Conservation (phyloP, 1,139 yeast species). For the Diutina pseudorugosa region DNA sequence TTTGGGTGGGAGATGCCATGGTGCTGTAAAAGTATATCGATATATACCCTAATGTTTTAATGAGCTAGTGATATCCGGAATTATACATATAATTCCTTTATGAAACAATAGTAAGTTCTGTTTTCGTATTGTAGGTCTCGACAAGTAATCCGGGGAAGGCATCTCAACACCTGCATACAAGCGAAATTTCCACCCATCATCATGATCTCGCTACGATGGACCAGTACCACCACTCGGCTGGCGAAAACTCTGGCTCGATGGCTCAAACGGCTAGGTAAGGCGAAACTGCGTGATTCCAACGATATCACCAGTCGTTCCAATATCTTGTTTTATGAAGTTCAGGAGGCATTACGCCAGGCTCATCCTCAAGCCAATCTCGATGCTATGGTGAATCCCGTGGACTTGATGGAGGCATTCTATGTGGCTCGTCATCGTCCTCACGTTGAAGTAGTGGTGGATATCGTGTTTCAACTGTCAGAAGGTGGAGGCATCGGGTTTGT, state of each 20-base stretch:
- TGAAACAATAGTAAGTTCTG: too few relatives aligned
- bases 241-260: neutral
- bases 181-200: neutral
- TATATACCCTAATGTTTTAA: too few relatives aligned
- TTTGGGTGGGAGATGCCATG: neutral
- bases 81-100: too few relatives aligned
- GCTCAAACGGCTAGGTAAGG: neutral
- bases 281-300: slow-evolving; percentile 7
- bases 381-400: slow-evolving; percentile 13
- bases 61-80: too few relatives aligned
- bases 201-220: neutral
- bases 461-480: slow-evolving; percentile 19
- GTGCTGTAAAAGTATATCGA: neutral
- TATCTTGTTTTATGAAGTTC: slow-evolving; percentile 16
- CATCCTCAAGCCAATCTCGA: slow-evolving; percentile 5
- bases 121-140: too few relatives aligned
- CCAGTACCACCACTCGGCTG: neutral
- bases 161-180: neutral
- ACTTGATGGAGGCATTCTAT: slow-evolving; percentile 17
- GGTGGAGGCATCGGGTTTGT: slow-evolving; percentile 30
- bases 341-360: slow-evolving; percentile 12
- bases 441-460: slow-evolving; percentile 13
- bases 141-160: neutral
- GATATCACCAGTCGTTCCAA: slow-evolving; percentile 18
- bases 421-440: slow-evolving; percentile 14